Percentiles rank a stretch among this genome's conserved stretches.
phyloP scores from a whole-genome alignment of 2,329 filamentous ascomycete genomes.

The Fusarium praegraminearum region DNA sequence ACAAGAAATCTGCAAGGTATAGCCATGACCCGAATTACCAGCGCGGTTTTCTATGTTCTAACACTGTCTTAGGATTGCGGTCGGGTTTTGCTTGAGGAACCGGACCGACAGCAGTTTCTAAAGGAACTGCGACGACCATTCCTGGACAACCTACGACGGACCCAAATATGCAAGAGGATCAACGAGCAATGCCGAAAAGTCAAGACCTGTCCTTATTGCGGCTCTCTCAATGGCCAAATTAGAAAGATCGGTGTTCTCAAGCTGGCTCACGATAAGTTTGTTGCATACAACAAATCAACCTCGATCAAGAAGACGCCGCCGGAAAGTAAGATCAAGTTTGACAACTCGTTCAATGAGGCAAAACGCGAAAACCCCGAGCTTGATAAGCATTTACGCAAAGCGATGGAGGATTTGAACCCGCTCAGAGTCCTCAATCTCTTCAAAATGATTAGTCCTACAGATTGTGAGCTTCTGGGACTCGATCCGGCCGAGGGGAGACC shows the following conservation, averaged over 20 bases:
- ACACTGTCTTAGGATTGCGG: conserved; percentile 74
- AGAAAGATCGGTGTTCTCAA: conserved; percentile 94
- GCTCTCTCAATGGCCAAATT: conserved; percentile 87
- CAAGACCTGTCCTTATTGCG: conserved; percentile 84
- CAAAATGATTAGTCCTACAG: conserved; percentile 83
- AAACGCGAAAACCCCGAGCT: conserved; percentile 83
- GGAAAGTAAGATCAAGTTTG: conserved; percentile 83
- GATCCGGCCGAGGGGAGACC: conserved; percentile 88
- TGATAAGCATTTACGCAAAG: conserved; percentile 91
- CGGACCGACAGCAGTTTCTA: conserved; percentile 81
- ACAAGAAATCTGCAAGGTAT: conserved; percentile 91
- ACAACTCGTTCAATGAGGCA: conserved; percentile 84
- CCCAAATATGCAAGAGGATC: conserved; percentile 87
- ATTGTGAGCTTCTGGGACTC: conserved; percentile 92
- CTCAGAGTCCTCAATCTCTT: conserved; percentile 91
- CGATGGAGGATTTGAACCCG: conserved; percentile 93
- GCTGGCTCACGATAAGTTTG: conserved; percentile 92
- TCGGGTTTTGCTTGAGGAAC: conserved; percentile 82
- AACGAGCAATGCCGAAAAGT: conserved; percentile 91
- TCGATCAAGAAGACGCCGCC: conserved; percentile 87
- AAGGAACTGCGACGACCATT: conserved; percentile 82
- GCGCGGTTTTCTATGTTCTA: conserved; percentile 1
- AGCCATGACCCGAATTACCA: background rate
- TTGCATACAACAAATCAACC: conserved; percentile 87
- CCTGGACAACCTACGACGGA: conserved; percentile 87